These are phyloP conservation scores for Daldinia sp. DNA, from an alignment of 2,329 filamentous ascomycete genomes.

Conservation along the genomic window DNA sequence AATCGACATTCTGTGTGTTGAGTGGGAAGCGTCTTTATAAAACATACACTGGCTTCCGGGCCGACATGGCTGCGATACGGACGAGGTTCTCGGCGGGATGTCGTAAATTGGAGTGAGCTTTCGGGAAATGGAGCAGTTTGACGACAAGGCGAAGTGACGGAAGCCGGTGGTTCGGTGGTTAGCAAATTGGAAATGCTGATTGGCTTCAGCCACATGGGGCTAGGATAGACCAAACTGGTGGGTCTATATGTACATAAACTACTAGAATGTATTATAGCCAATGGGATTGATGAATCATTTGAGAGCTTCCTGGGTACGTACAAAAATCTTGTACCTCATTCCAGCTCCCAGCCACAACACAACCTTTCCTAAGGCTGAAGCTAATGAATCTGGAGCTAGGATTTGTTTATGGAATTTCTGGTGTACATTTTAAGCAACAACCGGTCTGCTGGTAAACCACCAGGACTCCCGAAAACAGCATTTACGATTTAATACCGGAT, in stretches of 20 bases:
- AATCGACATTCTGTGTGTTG: constrained; percentile 31
- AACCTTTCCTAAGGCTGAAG: constrained; percentile 19
- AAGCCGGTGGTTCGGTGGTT: constrained; percentile 43
- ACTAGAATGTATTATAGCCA: not conserved
- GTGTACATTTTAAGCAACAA: constrained; percentile 32
- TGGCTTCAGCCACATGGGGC: constrained; percentile 49
- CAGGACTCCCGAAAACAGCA: not conserved
- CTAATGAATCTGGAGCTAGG: constrained; percentile 32
- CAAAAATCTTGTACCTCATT: not conserved
- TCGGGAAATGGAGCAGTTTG: constrained; percentile 45
- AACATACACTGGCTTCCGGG: constrained; percentile 69
- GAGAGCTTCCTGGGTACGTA: not conserved
- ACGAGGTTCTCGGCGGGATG: constrained; percentile 38
- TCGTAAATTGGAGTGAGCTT: constrained; percentile 43
- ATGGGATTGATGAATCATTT: not conserved
- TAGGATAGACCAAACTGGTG: constrained; percentile 7
- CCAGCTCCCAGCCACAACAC: constrained; percentile 30
- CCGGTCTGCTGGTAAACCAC: constrained; percentile 23
- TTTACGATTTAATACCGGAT: not conserved
- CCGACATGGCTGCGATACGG: constrained; percentile 65
- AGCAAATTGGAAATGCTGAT: constrained; percentile 52
- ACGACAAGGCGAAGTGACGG: constrained; percentile 34
- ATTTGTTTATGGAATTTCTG: constrained; percentile 37
- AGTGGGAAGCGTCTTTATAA: not conserved
- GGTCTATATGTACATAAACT: not conserved